Base-by-base conservation (phyloP, 2,329 filamentous ascomycete species). In the Parafenestella ontariensis region DNA sequence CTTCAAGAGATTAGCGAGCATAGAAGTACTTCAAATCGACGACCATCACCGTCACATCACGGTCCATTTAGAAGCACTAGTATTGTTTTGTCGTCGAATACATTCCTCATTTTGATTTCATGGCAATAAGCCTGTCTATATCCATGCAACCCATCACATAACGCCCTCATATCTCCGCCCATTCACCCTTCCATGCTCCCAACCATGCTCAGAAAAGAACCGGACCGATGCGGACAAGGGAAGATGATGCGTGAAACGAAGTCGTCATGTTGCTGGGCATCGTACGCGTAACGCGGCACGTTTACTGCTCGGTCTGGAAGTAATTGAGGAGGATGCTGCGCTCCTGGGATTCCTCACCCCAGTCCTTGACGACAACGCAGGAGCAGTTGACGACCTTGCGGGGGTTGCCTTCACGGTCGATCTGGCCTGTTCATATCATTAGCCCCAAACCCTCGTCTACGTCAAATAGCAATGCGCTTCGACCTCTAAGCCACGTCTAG, bases 381-480 rank as follows among this genome's bases (percentile, higher is more conserved):
- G 94, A 98, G 92, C 95, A 99, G 91, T 99, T 99, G 85, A 99
- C 95, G 72, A 99, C 94, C 90, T 99, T 99, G 83, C 95, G 91
- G 77, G 95, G 92, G 83, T 99, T 99, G 76, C 95, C 95, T 85
- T 99, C 95, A 78, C 95, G 94, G 86, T 99, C 95, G 76, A 99
- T 89, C 74, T 97, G 93, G 85, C 94, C 94, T 97, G 59, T 64
- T 47, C 1, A 20, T 42, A 39, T 20, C 26, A 44, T 64, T 64
- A 61, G 64, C 31, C 21, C 29, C n/a, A 47, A 20, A 44, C 21
- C 11, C 46, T 28, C 26, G 44, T 46, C 33, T 26, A 24, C 8
- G 3, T 6, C 23, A 41, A 3, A 23, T 49, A 54, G 44, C 36
- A 11, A 29, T 45, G 15, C 4, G 21, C 11, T 28, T 26, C 36